These are phyloP conservation scores for Rhodotorula graminis DNA, from an alignment of 768 basidiomycete species.

Conservation along the genomic window DNA sequence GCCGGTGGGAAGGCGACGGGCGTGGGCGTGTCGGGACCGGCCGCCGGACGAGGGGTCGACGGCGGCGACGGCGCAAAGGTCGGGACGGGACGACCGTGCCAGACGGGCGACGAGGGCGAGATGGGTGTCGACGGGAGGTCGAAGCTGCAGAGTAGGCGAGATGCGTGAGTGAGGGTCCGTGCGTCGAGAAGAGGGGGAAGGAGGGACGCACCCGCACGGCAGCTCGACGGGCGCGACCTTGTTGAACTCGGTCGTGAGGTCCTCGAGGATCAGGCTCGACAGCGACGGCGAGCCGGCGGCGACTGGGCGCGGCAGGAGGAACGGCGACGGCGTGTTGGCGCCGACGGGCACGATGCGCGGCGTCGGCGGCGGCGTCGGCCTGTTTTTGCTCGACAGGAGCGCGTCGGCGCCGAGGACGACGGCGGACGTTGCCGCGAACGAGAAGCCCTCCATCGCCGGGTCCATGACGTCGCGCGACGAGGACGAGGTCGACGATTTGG, in stretches of 20 bases:
- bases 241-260: neutral
- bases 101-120: too few species aligned
- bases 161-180: neutral
- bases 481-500: too few species aligned
- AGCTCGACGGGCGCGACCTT: neutral
- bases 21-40: too few species aligned
- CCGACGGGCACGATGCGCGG: neutral
- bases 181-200: neutral
- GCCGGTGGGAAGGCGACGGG: too few species aligned
- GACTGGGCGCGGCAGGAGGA: neutral
- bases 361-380: neutral
- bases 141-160: too few species aligned
- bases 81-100: too few species aligned
- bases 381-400: neutral
- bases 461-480: neutral
- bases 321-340: neutral
- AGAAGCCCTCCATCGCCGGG: neutral
- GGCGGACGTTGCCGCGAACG: neutral
- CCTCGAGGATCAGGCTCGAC: neutral
- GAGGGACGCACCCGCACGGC: neutral
- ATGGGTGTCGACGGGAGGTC: too few species aligned
- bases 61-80: too few species aligned
- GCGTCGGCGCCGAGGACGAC: neutral
- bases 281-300: neutral
- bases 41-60: too few species aligned